phyloP scores from a whole-genome alignment of 2,329 filamentous ascomycete genomes.

The Penicillium sp. region DNA sequence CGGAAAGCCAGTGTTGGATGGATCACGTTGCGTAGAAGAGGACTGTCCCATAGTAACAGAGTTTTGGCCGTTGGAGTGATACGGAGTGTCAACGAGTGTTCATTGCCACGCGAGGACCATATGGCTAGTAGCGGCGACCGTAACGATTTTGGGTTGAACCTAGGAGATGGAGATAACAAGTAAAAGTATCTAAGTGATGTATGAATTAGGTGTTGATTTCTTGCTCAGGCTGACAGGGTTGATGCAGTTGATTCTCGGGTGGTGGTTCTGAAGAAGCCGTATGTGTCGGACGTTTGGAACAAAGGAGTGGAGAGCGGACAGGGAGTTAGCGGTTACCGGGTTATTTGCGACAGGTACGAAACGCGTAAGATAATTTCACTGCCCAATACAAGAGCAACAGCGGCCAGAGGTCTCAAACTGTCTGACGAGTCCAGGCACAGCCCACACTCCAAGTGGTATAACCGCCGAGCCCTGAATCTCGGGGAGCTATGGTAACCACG shows the following conservation, averaged over 20 bases:
- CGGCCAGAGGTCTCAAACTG: slow-evolving; percentile 14
- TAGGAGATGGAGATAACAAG: background rate
- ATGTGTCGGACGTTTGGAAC: slow-evolving; percentile 7
- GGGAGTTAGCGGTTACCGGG: background rate
- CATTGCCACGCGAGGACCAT: slow-evolving; percentile 31
- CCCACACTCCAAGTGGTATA: slow-evolving; percentile 20
- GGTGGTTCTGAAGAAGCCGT: background rate
- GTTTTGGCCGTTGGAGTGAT: slow-evolving; percentile 14
- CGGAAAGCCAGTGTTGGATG: slow-evolving; percentile 27
- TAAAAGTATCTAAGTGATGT: background rate
- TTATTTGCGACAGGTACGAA: background rate
- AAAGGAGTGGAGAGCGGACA: slow-evolving; percentile 9
- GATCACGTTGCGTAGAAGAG: slow-evolving; percentile 42
- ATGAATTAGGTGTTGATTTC: background rate
- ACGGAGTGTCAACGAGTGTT: slow-evolving; percentile 25
- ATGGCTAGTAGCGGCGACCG: slow-evolving; percentile 11
- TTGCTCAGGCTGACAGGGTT: background rate
- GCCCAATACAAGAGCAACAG: slow-evolving; percentile 12
- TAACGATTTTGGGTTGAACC: background rate
- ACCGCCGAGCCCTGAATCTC: slow-evolving; percentile 14
- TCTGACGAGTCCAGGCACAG: slow-evolving; percentile 16
- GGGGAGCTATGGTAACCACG: slow-evolving; percentile 1
- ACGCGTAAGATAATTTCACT: slow-evolving; percentile 8
- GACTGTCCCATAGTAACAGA: slow-evolving; percentile 45
- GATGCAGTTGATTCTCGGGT: slow-evolving; percentile 1